Base-by-base conservation (phyloP, 768 basidiomycete genomes). In the Pholiota microspora region DNA sequence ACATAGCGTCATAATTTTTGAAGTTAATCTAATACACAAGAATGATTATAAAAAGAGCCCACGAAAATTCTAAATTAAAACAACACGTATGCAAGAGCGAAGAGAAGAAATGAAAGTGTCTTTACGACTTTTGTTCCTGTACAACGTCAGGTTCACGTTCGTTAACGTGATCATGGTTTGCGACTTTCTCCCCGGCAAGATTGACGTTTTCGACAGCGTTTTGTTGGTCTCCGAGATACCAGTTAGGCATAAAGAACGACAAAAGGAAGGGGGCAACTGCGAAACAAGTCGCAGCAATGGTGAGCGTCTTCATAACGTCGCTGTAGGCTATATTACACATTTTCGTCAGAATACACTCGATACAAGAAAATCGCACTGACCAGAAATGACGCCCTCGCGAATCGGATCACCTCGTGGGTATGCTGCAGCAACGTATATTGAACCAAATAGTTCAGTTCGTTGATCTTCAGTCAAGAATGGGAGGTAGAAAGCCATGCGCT, bases 221-320 rank as follows among this genome's bases (percentile, higher is more conserved):
- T 68, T 91, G 89, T 36, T 71, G 72, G 60, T 88, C 82, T 13
- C 84, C 83, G 48, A 93, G 82, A 56, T 81, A 77, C 77, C 82
- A 85, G 62, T 89, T 73, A 12, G 82, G 81, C 73, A 88, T 84
- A 51, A 81, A 69, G 59, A 88, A 68, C 2, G 86, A 69, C 54
- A 84, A 72, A 27, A 81, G 28, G 51, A 89, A 69, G 7, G 88
- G 87, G 0, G 88, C 62, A 46, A 87, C 69, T 55, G 80, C 77
- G 50, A 84, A 67, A 5, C 71, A 71, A 29, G 79, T 78, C 0
- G 81, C 83, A 0, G 76, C 77, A 36, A 81, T 75, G 28, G 83
- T 73, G 67, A 86, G 77, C 13, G 79, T 65, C 47, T 74, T 74
- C 82, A 83, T 84, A 25, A 80, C 80, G 29, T 83, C 80, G 48